phyloP scores from a whole-genome alignment of 2,329 filamentous ascomycete species.

The Pestalotiopsis sp. region DNA sequence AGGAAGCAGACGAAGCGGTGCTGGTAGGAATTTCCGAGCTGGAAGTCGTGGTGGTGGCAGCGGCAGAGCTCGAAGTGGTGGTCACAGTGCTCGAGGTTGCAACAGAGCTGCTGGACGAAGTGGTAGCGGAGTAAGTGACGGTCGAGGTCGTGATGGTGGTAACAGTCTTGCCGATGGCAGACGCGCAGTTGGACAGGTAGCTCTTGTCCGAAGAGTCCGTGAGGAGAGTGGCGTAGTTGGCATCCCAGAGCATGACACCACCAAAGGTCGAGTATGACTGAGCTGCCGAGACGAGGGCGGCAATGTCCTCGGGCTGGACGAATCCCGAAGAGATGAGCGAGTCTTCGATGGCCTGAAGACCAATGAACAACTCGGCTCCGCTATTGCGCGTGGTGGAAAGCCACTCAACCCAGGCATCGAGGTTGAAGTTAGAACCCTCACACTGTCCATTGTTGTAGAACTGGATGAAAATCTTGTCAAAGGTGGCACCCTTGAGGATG shows the following conservation, averaged over 20 bases:
- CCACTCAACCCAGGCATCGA: slow-evolving; percentile 42
- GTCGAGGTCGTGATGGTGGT: slow-evolving; percentile 6
- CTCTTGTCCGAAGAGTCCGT: slow-evolving; percentile 29
- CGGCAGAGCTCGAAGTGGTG: slow-evolving; percentile 6
- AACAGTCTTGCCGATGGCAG: slow-evolving; percentile 22
- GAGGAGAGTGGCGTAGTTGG: slow-evolving; percentile 38
- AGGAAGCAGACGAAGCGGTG: not conserved
- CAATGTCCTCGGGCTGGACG: slow-evolving; percentile 34
- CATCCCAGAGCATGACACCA: slow-evolving; percentile 51
- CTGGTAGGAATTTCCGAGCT: not conserved
- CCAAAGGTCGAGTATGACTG: slow-evolving; percentile 40
- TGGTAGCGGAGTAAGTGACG: slow-evolving; percentile 2
- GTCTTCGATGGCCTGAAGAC: slow-evolving; percentile 39
- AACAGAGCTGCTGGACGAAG: slow-evolving; percentile 1
- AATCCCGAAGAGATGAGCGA: slow-evolving; percentile 31
- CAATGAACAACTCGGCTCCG: slow-evolving; percentile 48
- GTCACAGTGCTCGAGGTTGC: slow-evolving; percentile 1
- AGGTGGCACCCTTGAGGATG: slow-evolving; percentile 39
- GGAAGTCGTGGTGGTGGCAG: not conserved
- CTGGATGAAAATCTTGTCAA: slow-evolving; percentile 47
- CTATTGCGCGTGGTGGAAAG: slow-evolving; percentile 39
- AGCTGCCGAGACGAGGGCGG: slow-evolving; percentile 42
- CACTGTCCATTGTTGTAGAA: slow-evolving; percentile 54
- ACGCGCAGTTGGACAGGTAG: slow-evolving; percentile 42
- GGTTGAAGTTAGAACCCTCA: slow-evolving; percentile 41